A percentile compares a stretch with the other conserved stretches of the same genome.
Conservation (phyloP, 176 grass and related monocot species). For the Cenchrus purpureus region DNA sequence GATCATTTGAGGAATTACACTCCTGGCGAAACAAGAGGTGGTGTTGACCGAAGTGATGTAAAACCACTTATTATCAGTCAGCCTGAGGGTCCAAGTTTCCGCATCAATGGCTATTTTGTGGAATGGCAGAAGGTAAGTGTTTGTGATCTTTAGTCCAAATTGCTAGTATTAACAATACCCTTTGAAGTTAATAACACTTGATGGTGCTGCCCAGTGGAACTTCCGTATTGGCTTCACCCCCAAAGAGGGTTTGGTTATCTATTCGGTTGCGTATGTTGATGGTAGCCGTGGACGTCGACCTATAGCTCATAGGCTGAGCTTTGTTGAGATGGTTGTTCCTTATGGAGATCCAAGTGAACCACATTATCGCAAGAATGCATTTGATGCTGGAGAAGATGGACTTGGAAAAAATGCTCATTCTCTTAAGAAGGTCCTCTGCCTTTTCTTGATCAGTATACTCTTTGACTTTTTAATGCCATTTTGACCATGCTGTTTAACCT, state of each 20-base stretch:
- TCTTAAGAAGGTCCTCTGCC: conserved; percentile 79
- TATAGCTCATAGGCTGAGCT: conserved; percentile 93
- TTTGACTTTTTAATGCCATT: background rate
- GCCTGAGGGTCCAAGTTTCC: conserved; percentile 97
- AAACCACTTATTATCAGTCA: conserved; percentile 90
- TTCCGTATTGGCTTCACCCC: conserved; percentile 99
- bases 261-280: conserved; percentile 97
- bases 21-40: conserved; percentile 93
- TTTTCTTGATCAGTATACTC: conserved; percentile 16
- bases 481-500: conserved; percentile 26
- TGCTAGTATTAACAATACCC: background rate
- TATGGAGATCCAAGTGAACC: conserved; percentile 99
- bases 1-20: conserved; percentile 99
- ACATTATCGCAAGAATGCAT: conserved; percentile 99
- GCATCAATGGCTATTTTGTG: conserved; percentile 93
- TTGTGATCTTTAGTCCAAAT: background rate
- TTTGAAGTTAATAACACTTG: conserved; percentile 7
- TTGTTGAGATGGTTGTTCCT: conserved; percentile 99
- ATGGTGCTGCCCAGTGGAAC: conserved; percentile 77
- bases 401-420: conserved; percentile 99
- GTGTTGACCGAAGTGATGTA: conserved; percentile 95
- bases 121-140: conserved; percentile 95
- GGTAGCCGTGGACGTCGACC: conserved; percentile 91
- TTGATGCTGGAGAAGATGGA: conserved; percentile 99
- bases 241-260: conserved; percentile 94